Percentiles rank a stretch among this genome's conserved stretches.
Conservation (phyloP, 345 rosid species). For the Lepidium africanum region DNA sequence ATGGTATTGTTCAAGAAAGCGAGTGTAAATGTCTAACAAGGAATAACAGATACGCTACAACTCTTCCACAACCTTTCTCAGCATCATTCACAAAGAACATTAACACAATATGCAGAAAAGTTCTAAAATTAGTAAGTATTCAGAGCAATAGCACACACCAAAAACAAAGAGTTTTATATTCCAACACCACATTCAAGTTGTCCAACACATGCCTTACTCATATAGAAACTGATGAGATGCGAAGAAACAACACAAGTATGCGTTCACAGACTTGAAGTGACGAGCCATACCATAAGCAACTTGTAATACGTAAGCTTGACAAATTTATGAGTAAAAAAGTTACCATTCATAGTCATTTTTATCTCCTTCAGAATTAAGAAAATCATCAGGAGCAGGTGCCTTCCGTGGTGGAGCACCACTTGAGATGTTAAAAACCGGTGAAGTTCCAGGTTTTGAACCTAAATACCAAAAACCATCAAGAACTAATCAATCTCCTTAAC, state of each 20-base stretch:
- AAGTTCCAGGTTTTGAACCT: conserved; percentile 80
- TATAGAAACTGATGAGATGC: neutral
- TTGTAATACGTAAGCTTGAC: neutral
- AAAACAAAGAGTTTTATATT: neutral
- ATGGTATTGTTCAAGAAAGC: neutral
- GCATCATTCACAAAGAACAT: neutral
- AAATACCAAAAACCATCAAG: neutral
- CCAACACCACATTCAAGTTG: neutral
- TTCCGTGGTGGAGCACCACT: conserved; percentile 47
- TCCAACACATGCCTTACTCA: neutral
- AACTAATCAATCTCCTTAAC: neutral
- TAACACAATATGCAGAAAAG: neutral
- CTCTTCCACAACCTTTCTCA: neutral
- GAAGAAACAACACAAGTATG: neutral
- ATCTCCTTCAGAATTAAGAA: conserved; percentile 84
- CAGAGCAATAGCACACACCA: neutral
- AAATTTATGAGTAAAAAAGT: neutral
- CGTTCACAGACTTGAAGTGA: neutral
- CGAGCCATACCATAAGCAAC: neutral
- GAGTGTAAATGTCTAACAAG: neutral
- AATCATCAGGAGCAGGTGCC: conserved; percentile 66
- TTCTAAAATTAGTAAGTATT: neutral
- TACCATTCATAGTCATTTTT: conserved; percentile 98
- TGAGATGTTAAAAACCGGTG: conserved; percentile 74
- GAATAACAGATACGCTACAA: neutral